Evolutionary conservation across 108 stramenopile species (phyloP).

Genomic region (Fistulifera pelliculosa): DNA sequence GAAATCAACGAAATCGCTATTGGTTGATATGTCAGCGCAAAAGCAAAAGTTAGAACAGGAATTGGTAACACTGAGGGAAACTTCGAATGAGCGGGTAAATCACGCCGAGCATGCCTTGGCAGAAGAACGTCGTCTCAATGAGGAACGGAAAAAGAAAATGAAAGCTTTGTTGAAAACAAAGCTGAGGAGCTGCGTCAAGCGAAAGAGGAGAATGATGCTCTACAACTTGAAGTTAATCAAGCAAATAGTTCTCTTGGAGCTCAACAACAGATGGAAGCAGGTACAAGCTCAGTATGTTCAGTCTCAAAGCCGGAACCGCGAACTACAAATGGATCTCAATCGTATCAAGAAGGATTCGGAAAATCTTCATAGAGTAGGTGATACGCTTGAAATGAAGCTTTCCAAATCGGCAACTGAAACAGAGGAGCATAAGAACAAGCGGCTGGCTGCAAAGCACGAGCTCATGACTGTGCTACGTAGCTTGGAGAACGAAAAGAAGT

Average conservation of each 20-base stretch:
- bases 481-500: conserved; percentile 58
- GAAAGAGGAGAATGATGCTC: conserved; percentile 47
- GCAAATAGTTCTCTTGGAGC: conserved; percentile 48
- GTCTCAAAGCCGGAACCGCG: conserved; percentile 57
- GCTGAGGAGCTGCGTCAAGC: conserved; percentile 70
- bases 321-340: conserved; percentile 71
- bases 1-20: neutral
- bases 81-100: conserved; percentile 20
- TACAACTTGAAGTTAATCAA: conserved; percentile 61
- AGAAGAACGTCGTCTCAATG: conserved; percentile 67
- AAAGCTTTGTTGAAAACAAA: conserved; percentile 71
- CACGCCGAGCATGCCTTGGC: conserved; percentile 52
- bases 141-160: conserved; percentile 80
- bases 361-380: conserved; percentile 64
- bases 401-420: conserved; percentile 66
- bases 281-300: conserved; percentile 60
- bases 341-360: conserved; percentile 70
- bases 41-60: conserved; percentile 50
- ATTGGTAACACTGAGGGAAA: conserved; percentile 18
- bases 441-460: conserved; percentile 77
- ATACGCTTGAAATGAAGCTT: conserved; percentile 59
- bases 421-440: conserved; percentile 80
- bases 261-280: conserved; percentile 64
- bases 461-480: conserved; percentile 73
- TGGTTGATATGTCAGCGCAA: conserved; percentile 32